Base-by-base conservation (phyloP, 1,284 basidiomycete species). In the Cystobasidium pallidum region DNA sequence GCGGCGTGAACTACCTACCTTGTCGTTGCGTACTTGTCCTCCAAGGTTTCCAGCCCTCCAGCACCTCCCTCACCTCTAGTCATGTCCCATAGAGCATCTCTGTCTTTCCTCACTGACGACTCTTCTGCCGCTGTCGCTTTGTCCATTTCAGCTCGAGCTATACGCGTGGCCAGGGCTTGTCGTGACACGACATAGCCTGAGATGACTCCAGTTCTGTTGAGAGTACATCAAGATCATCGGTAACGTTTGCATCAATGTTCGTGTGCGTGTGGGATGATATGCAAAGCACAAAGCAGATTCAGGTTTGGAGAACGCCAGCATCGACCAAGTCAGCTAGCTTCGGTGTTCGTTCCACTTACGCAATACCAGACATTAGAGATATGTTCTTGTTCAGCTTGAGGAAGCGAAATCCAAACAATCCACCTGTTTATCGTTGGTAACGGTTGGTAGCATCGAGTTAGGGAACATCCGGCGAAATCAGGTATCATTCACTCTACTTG, bases 21-120 rank as follows among this genome's bases (percentile, higher is more conserved):
- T 43, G 78, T 78, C 49, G 76, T 78, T 21, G 76, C 74, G 24
- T 77, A 79, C 72, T 75, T 75, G 68, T 80, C 78, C 43, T 66
- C 66, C 19, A 79, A 45, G 21, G 30, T 41, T 65, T 80, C 79
- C 30, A 75, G 64, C 7, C 78, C 78, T 8, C 68, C 75, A 0
- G 72, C 66, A 1, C 78, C 79, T 11, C 72, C 47, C 52, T 80
- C 78, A 0, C 61, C 28, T 36, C 32, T 32, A 32, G 49, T 67
- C 52, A 75, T 63, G 51, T 71, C 59, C 68, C 59, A 63, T 24
- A 49, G 19, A 19, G 28, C 59, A 24, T 52, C 61, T 36, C 30
- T 43, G 24, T 62, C 36, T n/a, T 64, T 36, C 32, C 28, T 32
- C 8, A 32, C 36, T 24, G 39, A 13, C 17, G 30, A 24, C 15